Base-by-base conservation (phyloP, 2,329 filamentous ascomycete genomes). In the Capronia coronata region DNA sequence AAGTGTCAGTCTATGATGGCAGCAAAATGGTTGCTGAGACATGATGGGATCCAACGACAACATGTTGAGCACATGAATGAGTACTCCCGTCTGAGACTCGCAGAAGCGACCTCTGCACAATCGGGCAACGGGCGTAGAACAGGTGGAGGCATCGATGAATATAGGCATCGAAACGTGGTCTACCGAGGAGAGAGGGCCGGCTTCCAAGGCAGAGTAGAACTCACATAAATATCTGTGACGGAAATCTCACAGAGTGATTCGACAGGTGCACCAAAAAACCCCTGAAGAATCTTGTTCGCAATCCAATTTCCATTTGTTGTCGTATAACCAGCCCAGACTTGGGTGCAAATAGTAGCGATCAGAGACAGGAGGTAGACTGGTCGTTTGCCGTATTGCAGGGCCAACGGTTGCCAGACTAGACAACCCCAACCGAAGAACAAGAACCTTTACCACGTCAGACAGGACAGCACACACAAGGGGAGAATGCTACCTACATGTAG, bases 161-260 rank as follows among this genome's bases (percentile, higher is more conserved):
- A n/a, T n/a, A n/a, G n/a, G n/a, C n/a, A n/a, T n/a, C n/a, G n/a
- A n/a, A n/a, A n/a, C n/a, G n/a, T n/a, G n/a, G n/a, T n/a, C n/a
- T n/a, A n/a, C n/a, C n/a, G n/a, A n/a, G n/a, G n/a, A n/a, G n/a
- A n/a, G n/a, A n/a, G n/a, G n/a, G n/a, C n/a, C n/a, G n/a, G n/a
- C n/a, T n/a, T n/a, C n/a, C n/a, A n/a, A n/a, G n/a, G n/a, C n/a
- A n/a, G n/a, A n/a, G n/a, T n/a, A 18, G 14, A 13, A 37, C 34
- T 37, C 19, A 37, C 34, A 13, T 37, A 37, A 35, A 72, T 59
- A 46, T 74, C 71, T 1, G 69, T 65, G 4, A 74, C 65, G 2
- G 67, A 69, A 11, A 74, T 68, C 55, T 74, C 74, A 13, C 68
- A 68, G 10, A 77, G 58, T 10, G 69, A 70, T 55, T 76, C 74